These are phyloP conservation scores for Brettanomyces nanus DNA, from an alignment of 805 yeast genomes.

Conservation along the genomic window DNA sequence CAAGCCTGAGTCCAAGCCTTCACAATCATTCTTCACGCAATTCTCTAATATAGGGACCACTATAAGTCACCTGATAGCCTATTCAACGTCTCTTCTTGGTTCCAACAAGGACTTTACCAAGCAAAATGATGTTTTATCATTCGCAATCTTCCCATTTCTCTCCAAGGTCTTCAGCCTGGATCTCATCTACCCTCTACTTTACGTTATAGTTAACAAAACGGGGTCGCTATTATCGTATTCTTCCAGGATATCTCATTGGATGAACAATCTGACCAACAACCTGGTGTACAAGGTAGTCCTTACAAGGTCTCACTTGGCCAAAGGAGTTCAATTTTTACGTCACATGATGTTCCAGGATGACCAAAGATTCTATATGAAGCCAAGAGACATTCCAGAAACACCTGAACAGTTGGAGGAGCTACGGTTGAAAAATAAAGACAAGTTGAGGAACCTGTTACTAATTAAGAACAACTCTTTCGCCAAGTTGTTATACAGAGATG, in stretches of 20 bases:
- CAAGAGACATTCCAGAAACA: slow-evolving; percentile 24
- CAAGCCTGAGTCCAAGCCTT: not conserved
- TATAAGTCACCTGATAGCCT: slow-evolving; percentile 2
- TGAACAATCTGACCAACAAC: slow-evolving; percentile 21
- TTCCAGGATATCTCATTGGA: slow-evolving; percentile 15
- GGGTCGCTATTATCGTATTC: slow-evolving; percentile 8
- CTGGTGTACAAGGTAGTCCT: slow-evolving; percentile 16
- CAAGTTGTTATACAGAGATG: not conserved
- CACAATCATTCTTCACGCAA: not conserved
- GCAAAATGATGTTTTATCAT: slow-evolving; percentile 7
- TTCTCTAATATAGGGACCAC: not conserved
- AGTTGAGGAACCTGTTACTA: slow-evolving; percentile 4
- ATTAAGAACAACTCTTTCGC: not conserved
- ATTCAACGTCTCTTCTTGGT: slow-evolving; percentile 1
- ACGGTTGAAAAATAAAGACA: slow-evolving; percentile 8
- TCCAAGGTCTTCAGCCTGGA: slow-evolving; percentile 10
- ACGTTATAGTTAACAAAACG: slow-evolving; percentile 7
- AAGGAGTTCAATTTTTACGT: slow-evolving; percentile 14
- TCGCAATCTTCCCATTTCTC: slow-evolving; percentile 18
- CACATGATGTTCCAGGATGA: slow-evolving; percentile 24
- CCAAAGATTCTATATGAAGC: slow-evolving; percentile 17
- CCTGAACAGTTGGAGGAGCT: slow-evolving; percentile 17
- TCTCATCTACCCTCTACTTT: slow-evolving; percentile 12
- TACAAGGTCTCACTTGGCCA: slow-evolving; percentile 11
- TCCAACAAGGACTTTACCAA: no score